Evolutionary conservation across 345 rosid species (phyloP).

Genomic region (Crucihimalaya himalaica): DNA sequence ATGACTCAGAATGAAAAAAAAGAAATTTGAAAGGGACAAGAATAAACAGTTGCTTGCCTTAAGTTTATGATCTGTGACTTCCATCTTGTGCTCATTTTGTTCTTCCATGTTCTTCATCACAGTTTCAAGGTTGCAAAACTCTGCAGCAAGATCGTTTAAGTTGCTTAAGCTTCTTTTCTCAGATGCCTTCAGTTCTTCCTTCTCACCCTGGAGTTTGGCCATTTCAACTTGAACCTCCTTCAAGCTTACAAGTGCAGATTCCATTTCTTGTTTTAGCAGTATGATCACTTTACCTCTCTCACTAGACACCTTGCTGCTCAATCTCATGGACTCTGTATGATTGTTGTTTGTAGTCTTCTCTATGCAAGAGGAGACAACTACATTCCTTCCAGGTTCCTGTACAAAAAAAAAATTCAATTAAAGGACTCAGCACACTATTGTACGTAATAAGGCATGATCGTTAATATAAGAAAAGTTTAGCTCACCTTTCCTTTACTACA

Average conservation of each 20-base stretch:
- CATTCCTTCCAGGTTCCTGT: conserved; percentile 42
- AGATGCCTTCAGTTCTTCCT: conserved; percentile 57
- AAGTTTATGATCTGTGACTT: conserved; percentile 52
- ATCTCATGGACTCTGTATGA: conserved; percentile 32
- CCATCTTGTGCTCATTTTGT: conserved; percentile 51
- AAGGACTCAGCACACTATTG: conserved; percentile 4
- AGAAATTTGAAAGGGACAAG: not conserved
- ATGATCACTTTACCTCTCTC: conserved; percentile 58
- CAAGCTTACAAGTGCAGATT: conserved; percentile 72
- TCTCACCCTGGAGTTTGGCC: conserved; percentile 58
- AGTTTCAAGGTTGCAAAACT: conserved; percentile 55
- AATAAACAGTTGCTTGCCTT: conserved; percentile 30
- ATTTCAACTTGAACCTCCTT: conserved; percentile 72
- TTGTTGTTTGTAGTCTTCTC: conserved; percentile 41
- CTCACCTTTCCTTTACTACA: conserved; percentile 60
- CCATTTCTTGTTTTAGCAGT: conserved; percentile 75
- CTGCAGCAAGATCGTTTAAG: conserved; percentile 49
- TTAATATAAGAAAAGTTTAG: conserved; percentile 31
- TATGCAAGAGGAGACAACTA: conserved; percentile 37
- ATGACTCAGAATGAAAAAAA: conserved; percentile 11
- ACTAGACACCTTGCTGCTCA: conserved; percentile 33
- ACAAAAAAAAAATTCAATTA: not conserved
- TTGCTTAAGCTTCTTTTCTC: conserved; percentile 57
- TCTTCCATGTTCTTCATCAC: conserved; percentile 51
- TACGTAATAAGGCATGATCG: conserved; percentile 16